Base-by-base conservation (phyloP, 768 basidiomycete genomes). In the Sporobolomyces phaffii region DNA sequence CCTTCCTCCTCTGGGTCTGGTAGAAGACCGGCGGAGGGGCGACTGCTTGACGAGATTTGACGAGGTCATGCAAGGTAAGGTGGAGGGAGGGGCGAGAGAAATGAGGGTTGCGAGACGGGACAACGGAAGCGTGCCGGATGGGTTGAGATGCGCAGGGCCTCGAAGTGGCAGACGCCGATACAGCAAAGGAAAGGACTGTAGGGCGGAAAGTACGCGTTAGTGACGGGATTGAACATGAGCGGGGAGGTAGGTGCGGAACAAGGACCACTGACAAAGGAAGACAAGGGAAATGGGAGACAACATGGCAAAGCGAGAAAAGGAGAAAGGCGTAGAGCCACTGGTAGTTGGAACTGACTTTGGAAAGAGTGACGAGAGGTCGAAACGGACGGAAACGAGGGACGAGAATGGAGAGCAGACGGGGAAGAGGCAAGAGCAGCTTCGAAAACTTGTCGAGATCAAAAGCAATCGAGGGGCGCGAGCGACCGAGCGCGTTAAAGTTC, bases 31-130 rank as follows among this genome's bases (percentile, higher is more conserved):
- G 33, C 1, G 54, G 24, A 3, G 47, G 33, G 2, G 54, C 26
- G 7, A 48, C 11, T 0, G 56, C 65, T 44, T 67, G 65, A 1
- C 65, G 65, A 5, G 31, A 29, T 3, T 57, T 26, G 48, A 68
- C 18, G 50, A 64, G 29, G 5, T 64, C 54, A 8, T 26, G 40
- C 4, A 43, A 22, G 9, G 57, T 24, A 6, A 31, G 28, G 14
- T 14, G 41, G 34, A 18, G 3, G 22, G 24, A 1, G 5, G 20
- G 60, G 22, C 38, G 24, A 13, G 45, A 18, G 24, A 7, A 31
- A 48, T 58, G 54, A 13, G 47, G 17, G 48, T 57, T 41, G 40
- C 52, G 51, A 34, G 41, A 2, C 1, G 36, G n/a, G 31, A 34
- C 7, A 20, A 31, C 28, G 20, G 29, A 13, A 40, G 15, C 15